Evolutionary conservation across 202 grass and related monocot genomes (phyloP).

Genomic region (Digitaria exilis): DNA sequence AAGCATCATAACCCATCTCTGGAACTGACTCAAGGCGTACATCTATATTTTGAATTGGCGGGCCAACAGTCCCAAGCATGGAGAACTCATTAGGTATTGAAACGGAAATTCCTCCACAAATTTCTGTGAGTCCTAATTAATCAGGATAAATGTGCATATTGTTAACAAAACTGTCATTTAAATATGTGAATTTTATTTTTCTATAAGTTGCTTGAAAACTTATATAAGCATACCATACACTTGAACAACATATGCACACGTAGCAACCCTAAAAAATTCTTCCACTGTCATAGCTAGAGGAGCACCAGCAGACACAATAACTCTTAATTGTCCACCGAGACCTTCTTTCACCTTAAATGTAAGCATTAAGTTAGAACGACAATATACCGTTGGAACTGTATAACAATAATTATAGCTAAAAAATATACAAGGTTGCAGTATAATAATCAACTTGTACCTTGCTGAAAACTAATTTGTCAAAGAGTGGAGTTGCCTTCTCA

Average conservation of each 20-base stretch:
- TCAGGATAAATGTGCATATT: conserved; percentile 7
- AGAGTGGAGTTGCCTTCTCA: conserved; percentile 76
- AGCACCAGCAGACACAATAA: conserved; percentile 80
- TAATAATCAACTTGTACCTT: conserved; percentile 58
- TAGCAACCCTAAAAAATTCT: conserved; percentile 87
- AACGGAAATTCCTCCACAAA: conserved; percentile 61
- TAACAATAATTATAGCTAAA: conserved; percentile 5
- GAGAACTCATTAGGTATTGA: conserved; percentile 70
- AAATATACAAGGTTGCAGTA: too few relatives aligned
- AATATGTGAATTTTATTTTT: neutral
- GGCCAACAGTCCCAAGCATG: conserved; percentile 85
- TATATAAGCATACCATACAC: conserved; percentile 72
- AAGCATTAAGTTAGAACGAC: conserved; percentile 31
- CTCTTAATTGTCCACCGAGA: conserved; percentile 76
- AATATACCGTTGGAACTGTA: neutral
- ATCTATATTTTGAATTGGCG: conserved; percentile 68
- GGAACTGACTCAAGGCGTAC: conserved; percentile 80
- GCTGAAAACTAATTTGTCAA: conserved; percentile 90
- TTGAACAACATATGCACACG: conserved; percentile 85
- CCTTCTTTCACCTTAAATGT: conserved; percentile 93
- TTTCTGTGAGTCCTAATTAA: conserved; percentile 76
- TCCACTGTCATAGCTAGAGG: conserved; percentile 77
- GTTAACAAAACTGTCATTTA: conserved; percentile 1
- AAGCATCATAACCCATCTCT: conserved; percentile 88
- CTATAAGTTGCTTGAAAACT: neutral